These are phyloP conservation scores for Ottelia alismoides DNA, from an alignment of 106 monocot genomes.

Conservation along the genomic window DNA sequence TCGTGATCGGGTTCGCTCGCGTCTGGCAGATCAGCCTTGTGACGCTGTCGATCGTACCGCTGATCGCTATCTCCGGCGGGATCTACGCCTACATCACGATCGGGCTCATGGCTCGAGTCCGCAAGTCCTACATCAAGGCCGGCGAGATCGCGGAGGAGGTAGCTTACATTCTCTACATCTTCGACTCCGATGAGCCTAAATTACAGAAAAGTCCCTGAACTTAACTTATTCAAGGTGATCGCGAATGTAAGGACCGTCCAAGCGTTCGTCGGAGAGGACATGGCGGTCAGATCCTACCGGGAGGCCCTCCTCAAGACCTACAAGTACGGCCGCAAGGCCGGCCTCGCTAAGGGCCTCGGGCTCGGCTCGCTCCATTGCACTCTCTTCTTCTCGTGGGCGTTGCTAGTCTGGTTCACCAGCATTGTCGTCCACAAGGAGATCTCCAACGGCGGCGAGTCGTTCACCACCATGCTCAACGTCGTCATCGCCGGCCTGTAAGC, in stretches of 20 bases:
- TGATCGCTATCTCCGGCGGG: conserved; percentile 90
- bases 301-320: conserved; percentile 51
- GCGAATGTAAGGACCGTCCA: conserved; percentile 92
- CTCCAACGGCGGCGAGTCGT: conserved; percentile 87
- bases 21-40: conserved; percentile 99
- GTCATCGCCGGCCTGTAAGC: conserved; percentile 93
- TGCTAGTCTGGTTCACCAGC: conserved; percentile 94
- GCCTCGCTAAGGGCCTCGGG: conserved; percentile 82
- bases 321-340: conserved; percentile 78
- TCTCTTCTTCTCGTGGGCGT: conserved; percentile 88
- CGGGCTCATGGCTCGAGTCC: conserved; percentile 88
- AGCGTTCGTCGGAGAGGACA: conserved; percentile 93
- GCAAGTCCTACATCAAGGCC: conserved; percentile 87
- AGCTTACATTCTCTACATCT: not conserved
- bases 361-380: conserved; percentile 80
- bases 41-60: conserved; percentile 92
- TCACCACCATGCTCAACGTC: conserved; percentile 99
- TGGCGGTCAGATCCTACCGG: conserved; percentile 54
- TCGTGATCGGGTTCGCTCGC: conserved; percentile 72
- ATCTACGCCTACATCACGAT: conserved; percentile 71
- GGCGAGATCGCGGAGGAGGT: conserved; percentile 96
- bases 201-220: not conserved
- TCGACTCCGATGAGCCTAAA: not conserved
- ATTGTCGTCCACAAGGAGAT: conserved; percentile 74
- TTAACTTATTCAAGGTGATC: conserved; percentile 59